Percentiles rank a stretch among this genome's conserved stretches.
Evolutionary conservation across 2,329 filamentous ascomycete genomes (phyloP).

Genomic region (Xylariaceae sp.): DNA sequence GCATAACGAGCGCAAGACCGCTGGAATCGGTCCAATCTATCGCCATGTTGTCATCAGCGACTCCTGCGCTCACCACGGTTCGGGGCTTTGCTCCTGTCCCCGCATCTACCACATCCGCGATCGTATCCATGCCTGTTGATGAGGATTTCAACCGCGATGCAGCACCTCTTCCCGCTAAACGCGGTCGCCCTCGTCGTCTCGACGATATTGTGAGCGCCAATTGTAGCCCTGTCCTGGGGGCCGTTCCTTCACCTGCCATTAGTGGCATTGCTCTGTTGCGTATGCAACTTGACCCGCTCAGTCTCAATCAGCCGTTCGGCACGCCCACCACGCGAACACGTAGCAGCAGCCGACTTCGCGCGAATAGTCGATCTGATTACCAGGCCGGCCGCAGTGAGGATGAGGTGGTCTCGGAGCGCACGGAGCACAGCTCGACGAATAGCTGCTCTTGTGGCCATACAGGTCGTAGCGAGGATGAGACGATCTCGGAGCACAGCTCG

Average conservation of each 20-base stretch:
- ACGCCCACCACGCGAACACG: conserved; percentile 52
- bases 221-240: conserved; percentile 56
- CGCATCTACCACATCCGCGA: conserved; percentile 44
- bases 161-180: conserved; percentile 37
- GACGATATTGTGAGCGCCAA: conserved; percentile 57
- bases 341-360: conserved; percentile 51
- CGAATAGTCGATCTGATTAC: conserved; percentile 45
- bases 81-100: conserved; percentile 54
- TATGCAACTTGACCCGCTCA: conserved; percentile 73
- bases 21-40: neutral
- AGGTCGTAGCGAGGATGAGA: conserved; percentile 56
- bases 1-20: neutral
- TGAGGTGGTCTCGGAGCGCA: conserved; percentile 63
- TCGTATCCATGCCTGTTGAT: conserved; percentile 41
- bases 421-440: too few relatives aligned
- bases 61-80: conserved; percentile 49
- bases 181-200: conserved; percentile 38
- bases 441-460: conserved; percentile 44
- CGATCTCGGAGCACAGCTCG: conserved; percentile 61
- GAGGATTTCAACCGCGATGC: conserved; percentile 51
- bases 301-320: conserved; percentile 52
- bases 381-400: conserved; percentile 54
- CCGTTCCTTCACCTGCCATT: conserved; percentile 47
- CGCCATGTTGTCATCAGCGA: conserved; percentile 44
- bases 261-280: conserved; percentile 80